phyloP scores from a whole-genome alignment of 352 stramenopile genomes.

The Pythium sukuiense region DNA sequence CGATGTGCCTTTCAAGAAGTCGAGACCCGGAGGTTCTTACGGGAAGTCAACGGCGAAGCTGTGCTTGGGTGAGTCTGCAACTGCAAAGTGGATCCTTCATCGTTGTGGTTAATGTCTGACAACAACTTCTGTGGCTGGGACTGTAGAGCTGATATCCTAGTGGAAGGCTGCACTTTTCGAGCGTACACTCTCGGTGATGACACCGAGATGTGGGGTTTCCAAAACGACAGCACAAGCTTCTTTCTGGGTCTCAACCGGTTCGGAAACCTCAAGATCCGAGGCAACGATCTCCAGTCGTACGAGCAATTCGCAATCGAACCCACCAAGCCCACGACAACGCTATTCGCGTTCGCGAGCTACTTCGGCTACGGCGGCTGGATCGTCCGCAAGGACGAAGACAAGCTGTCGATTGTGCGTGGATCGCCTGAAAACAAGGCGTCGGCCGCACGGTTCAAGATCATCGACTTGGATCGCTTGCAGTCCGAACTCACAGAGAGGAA shows the following conservation, averaged over 20 bases:
- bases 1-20: conserved; percentile 75
- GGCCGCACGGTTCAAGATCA: conserved; percentile 57
- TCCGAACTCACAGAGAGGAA: conserved; percentile 12
- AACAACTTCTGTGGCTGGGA: neutral
- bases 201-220: conserved; percentile 76
- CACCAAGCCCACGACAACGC: conserved; percentile 39
- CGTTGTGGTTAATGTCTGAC: no score
- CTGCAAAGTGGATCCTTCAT: no score
- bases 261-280: conserved; percentile 64
- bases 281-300: conserved; percentile 64
- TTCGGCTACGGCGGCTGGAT: conserved; percentile 76
- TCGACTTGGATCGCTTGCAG: conserved; percentile 51
- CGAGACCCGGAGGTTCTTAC: conserved; percentile 48
- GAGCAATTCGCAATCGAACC: conserved; percentile 72
- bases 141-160: conserved; percentile 58
- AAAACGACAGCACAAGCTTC: conserved; percentile 61
- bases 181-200: conserved; percentile 78
- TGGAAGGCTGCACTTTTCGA: conserved; percentile 65
- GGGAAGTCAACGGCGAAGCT: conserved; percentile 57
- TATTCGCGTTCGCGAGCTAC: conserved; percentile 73
- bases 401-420: conserved; percentile 56
- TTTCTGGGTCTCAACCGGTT: conserved; percentile 77
- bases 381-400: conserved; percentile 25
- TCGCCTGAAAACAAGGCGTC: conserved; percentile 61
- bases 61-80: conserved; percentile 44